These are phyloP conservation scores for Hylodesmum podocarpum DNA, from an alignment of 306 rosid species.

Conservation along the genomic window DNA sequence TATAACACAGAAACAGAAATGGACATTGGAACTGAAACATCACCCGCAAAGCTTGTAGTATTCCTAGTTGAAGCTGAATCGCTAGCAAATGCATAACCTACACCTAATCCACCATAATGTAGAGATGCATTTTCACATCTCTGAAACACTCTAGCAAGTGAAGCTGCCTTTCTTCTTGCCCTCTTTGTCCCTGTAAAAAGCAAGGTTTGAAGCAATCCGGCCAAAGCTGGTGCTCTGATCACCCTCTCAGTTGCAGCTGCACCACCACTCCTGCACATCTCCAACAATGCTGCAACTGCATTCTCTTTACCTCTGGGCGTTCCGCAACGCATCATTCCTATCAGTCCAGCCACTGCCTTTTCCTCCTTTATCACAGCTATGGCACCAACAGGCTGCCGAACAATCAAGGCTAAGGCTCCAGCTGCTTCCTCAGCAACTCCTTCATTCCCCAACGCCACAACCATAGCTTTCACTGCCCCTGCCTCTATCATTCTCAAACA, in stretches of 20 bases:
- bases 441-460: conserved; percentile 64
- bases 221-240: conserved; percentile 70
- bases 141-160: conserved; percentile 79
- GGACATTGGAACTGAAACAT: conserved; percentile 66
- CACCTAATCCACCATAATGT: conserved; percentile 74
- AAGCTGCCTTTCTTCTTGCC: conserved; percentile 91
- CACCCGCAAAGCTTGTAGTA: conserved; percentile 58
- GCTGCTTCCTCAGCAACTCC: conserved; percentile 90
- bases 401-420: conserved; percentile 79
- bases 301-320: conserved; percentile 84
- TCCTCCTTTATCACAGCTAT: conserved; percentile 65
- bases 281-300: conserved; percentile 87
- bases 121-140: conserved; percentile 56
- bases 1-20: conserved; percentile 81
- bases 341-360: conserved; percentile 59
- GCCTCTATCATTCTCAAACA: conserved; percentile 65
- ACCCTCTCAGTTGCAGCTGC: conserved; percentile 69
- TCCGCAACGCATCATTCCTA: conserved; percentile 80
- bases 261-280: conserved; percentile 80
- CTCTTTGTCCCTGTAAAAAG: conserved; percentile 82
- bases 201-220: conserved; percentile 68
- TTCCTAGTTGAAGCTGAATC: conserved; percentile 64
- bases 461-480: conserved; percentile 66
- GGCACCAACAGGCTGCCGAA: conserved; percentile 71
- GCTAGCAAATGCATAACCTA: conserved; percentile 65